Percentiles rank a stretch among this genome's conserved stretches.
Evolutionary conservation across 352 stramenopile species (phyloP).

Genomic region (Elongisporangium senticosum): DNA sequence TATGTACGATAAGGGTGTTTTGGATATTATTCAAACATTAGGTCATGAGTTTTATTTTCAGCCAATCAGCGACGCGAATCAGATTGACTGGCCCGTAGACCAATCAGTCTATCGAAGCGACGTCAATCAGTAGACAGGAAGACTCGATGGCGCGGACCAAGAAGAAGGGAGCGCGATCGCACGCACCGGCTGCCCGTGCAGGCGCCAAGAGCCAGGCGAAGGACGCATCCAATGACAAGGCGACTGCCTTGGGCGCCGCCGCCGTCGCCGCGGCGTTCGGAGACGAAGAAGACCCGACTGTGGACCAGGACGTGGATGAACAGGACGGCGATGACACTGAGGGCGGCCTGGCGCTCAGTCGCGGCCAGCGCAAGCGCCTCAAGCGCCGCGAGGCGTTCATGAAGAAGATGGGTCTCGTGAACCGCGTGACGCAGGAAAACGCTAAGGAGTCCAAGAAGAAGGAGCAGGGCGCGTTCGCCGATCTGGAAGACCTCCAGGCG

Average conservation of each 20-base stretch:
- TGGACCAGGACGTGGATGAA: conserved; percentile 30
- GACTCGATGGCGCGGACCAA: background rate
- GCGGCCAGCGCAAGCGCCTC: conserved; percentile 78
- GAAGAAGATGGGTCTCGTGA: conserved; percentile 83
- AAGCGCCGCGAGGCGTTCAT: conserved; percentile 79
- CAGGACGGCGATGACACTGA: conserved; percentile 13
- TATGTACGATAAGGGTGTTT: background rate
- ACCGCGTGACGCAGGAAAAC: conserved; percentile 56
- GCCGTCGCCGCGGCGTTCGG: conserved; percentile 64
- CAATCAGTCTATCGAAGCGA: background rate
- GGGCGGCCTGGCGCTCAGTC: conserved; percentile 40
- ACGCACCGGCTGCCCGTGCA: background rate
- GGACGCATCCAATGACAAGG: background rate
- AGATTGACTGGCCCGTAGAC: background rate
- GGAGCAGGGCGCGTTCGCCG: conserved; percentile 58
- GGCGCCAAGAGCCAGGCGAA: background rate
- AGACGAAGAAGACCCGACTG: conserved; percentile 14
- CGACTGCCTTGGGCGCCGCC: conserved; percentile 25
- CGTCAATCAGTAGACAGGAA: background rate
- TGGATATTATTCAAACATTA: background rate
- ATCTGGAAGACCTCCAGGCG: conserved; percentile 61
- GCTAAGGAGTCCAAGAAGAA: conserved; percentile 35
- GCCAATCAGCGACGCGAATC: background rate
- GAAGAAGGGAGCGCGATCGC: background rate
- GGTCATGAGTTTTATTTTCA: background rate